These are phyloP conservation scores for Phytophthora lateralis DNA, from an alignment of 352 stramenopile genomes.

Conservation along the genomic window DNA sequence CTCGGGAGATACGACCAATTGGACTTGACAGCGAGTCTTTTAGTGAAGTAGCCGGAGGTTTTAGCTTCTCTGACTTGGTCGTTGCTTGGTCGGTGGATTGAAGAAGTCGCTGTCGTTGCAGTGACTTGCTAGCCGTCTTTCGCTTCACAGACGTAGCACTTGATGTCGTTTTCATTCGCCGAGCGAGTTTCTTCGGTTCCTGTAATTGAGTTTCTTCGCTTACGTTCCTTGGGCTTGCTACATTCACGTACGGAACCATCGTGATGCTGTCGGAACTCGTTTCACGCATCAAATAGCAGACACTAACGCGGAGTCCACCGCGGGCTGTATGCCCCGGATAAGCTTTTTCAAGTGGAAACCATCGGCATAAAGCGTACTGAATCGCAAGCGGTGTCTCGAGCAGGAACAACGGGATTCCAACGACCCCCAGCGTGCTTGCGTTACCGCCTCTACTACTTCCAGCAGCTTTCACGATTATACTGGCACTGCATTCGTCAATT, in stretches of 20 bases:
- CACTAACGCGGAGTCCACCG: slow-evolving; percentile 49
- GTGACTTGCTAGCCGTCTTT: slow-evolving; percentile 4
- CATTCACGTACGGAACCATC: slow-evolving; percentile 44
- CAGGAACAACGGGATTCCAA: slow-evolving; percentile 50
- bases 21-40: slow-evolving; percentile 20
- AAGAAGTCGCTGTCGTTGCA: not conserved
- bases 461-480: slow-evolving; percentile 18
- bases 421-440: slow-evolving; percentile 27
- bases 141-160: not conserved
- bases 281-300: slow-evolving; percentile 46
- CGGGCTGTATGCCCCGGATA: slow-evolving; percentile 35
- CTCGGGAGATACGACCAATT: slow-evolving; percentile 33
- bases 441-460: not conserved
- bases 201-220: not conserved
- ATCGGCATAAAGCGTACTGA: slow-evolving; percentile 54
- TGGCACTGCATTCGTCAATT: slow-evolving; percentile 33
- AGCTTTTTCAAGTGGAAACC: slow-evolving; percentile 61
- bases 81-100: not conserved
- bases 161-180: slow-evolving; percentile 7
- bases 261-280: slow-evolving; percentile 11
- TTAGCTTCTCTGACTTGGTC: not conserved
- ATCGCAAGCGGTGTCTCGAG: slow-evolving; percentile 56
- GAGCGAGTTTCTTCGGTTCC: slow-evolving; percentile 7
- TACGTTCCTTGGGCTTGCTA: not conserved
- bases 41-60: slow-evolving; percentile 11